Evolutionary conservation across 228 moss, liverwort and hornwort species (phyloP).

Genomic region (Sphagnum magellanicum): DNA sequence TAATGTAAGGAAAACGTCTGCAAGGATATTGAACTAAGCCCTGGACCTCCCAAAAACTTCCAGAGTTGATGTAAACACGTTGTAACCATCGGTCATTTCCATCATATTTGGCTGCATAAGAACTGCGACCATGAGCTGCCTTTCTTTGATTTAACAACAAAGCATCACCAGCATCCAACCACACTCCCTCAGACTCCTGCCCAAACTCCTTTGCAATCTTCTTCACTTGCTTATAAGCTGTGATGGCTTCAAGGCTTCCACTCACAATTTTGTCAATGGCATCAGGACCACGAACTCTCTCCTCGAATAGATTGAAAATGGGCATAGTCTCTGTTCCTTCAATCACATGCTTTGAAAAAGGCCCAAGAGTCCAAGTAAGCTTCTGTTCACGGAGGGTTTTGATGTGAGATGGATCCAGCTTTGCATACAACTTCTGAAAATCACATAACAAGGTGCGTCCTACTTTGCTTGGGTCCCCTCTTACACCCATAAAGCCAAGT

Average conservation of each 20-base stretch:
- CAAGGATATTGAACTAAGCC: no score
- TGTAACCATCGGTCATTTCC: conserved; percentile 51
- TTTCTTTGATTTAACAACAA: conserved; percentile 38
- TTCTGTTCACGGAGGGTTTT: conserved; percentile 20
- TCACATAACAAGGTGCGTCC: conserved; percentile 31
- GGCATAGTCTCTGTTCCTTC: conserved; percentile 22
- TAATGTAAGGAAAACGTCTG: no score
- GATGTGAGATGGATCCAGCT: conserved; percentile 16
- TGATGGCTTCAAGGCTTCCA: conserved; percentile 17
- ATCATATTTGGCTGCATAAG: conserved; percentile 27
- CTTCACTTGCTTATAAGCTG: conserved; percentile 31
- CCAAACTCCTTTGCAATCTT: conserved; percentile 2
- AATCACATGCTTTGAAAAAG: conserved; percentile 20
- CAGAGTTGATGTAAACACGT: conserved; percentile 14
- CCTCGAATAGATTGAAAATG: conserved; percentile 19
- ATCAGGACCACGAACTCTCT: background rate
- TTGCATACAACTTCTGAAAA: conserved; percentile 23
- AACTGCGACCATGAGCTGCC: conserved; percentile 16
- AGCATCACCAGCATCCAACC: conserved; percentile 28
- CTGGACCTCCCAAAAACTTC: conserved; percentile 29
- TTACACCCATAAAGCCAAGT: conserved; percentile 21
- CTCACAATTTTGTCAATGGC: conserved; percentile 7
- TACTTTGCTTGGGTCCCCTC: conserved; percentile 20
- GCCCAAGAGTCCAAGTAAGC: conserved; percentile 20
- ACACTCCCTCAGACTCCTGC: conserved; percentile 16